Conservation (phyloP, 352 stramenopile species). For the Aphanomyces astaci region DNA sequence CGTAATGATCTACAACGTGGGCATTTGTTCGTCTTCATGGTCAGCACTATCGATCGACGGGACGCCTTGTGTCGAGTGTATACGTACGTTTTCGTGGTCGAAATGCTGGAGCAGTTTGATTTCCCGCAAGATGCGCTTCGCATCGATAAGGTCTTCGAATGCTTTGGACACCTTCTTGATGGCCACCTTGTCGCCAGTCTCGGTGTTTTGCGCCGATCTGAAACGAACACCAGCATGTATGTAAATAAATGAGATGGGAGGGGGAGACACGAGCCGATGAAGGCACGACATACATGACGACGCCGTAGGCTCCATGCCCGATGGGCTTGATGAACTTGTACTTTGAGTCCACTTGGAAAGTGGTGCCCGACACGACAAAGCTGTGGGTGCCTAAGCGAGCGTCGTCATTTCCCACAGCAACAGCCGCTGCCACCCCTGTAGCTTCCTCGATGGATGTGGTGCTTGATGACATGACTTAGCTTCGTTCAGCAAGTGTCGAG, state of each 20-base stretch:
- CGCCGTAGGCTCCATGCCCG: slow-evolving; percentile 90
- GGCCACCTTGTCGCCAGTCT: slow-evolving; percentile 78
- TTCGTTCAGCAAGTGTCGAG: slow-evolving; percentile 2
- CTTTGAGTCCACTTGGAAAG: slow-evolving; percentile 88
- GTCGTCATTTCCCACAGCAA: background rate
- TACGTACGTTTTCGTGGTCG: slow-evolving; percentile 83
- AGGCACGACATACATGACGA: slow-evolving; percentile 91
- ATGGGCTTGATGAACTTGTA: slow-evolving; percentile 94
- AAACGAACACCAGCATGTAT: background rate
- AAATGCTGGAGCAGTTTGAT: slow-evolving; percentile 93
- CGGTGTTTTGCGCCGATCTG: slow-evolving; percentile 70
- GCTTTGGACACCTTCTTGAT: slow-evolving; percentile 86
- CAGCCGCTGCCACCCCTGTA: background rate
- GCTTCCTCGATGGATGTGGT: background rate
- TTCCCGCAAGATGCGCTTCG: slow-evolving; percentile 98
- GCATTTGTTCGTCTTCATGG: too few relatives aligned
- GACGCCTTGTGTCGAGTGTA: too few relatives aligned
- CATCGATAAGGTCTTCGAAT: slow-evolving; percentile 98
- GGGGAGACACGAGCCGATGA: too few relatives aligned
- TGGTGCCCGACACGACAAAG: slow-evolving; percentile 80
- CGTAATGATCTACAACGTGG: slow-evolving; percentile 78
- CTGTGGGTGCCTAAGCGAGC: slow-evolving; percentile 54
- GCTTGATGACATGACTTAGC: background rate
- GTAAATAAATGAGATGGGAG: background rate
- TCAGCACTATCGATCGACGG: too few relatives aligned